phyloP scores from a whole-genome alignment of 371 early-diverging fungal species.

The Homolaphlyctis polyrhiza region DNA sequence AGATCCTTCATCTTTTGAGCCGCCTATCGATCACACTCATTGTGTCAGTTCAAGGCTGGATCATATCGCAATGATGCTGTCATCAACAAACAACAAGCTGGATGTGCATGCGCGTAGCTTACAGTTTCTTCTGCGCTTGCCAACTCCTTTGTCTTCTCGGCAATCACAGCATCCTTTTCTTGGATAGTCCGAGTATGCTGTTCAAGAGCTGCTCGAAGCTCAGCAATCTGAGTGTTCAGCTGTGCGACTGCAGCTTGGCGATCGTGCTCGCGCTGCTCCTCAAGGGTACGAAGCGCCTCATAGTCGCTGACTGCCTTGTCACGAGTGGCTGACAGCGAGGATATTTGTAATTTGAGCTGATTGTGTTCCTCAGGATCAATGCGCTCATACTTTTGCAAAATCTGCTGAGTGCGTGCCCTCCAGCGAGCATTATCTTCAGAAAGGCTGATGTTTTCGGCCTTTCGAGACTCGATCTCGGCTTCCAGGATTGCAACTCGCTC shows the following conservation, averaged over 20 bases:
- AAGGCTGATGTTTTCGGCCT: slow-evolving; percentile 34
- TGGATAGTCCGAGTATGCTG: background rate
- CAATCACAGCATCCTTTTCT: slow-evolving; percentile 1
- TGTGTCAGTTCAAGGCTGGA: too few species aligned
- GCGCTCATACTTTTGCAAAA: slow-evolving; percentile 55
- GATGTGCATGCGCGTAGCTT: too few species aligned
- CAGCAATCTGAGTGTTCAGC: slow-evolving; percentile 4
- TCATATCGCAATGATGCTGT: too few species aligned
- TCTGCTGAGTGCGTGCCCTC: slow-evolving; percentile 55
- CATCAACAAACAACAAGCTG: too few species aligned
- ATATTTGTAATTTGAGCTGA: slow-evolving; percentile 28
- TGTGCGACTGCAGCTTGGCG: background rate
- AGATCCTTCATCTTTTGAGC: background rate
- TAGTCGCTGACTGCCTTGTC: background rate
- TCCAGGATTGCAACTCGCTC: slow-evolving; percentile 40
- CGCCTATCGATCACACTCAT: too few species aligned
- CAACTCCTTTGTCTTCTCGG: slow-evolving; percentile 5
- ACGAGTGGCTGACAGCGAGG: background rate
- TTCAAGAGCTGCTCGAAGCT: slow-evolving; percentile 1
- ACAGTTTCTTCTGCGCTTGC: background rate
- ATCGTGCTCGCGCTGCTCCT: background rate
- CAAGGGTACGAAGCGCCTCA: background rate
- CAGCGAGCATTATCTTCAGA: slow-evolving; percentile 50
- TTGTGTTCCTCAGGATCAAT: slow-evolving; percentile 44
- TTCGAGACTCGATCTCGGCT: slow-evolving; percentile 56